Evolutionary conservation across 2,329 filamentous ascomycete species (phyloP), one percentile per base, ranked within the genome.

Genomic region (Phyllosticta citrichinensis): DNA sequence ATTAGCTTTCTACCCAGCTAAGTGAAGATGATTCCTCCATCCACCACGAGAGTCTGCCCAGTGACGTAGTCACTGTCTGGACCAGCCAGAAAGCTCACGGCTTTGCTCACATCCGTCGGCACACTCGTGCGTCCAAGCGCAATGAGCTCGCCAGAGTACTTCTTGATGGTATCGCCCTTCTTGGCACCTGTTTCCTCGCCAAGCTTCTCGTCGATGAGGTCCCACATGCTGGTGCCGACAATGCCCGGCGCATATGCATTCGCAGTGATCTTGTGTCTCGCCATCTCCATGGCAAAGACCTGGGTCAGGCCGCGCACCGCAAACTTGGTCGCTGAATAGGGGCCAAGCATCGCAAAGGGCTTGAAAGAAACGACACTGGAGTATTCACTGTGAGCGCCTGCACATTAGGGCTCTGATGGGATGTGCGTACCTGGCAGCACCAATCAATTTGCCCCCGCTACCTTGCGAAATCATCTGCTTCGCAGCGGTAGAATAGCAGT

Each of bases 191-290:
- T 75, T 61, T 77, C 76, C 68, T 81, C 77, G 0, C 79, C 82
- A 33, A 87, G 64, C 62, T 80, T 80, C 64, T 82, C 80, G 63
- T 88, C 86, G 59, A 88, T 87, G 2, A 83, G 68, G 54, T 87
- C 85, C 85, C 85, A 88, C 85, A 88, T 88, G 0, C 77, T 75
- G 0, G 84, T 87, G 0, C 80, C 83, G 0, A 88, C 84, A 55
- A 88, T 86, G 0, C 86, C 86, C 0, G 86, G 86, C 0, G 83
- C 85, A 66, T 87, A 88, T 0, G 81, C 80, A 65, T 88, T 88
- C 20, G 81, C 84, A 0, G 83, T 87, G 68, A 89, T 88, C 62
- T 82, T 77, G 68, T 88, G 80, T 55, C 74, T 71, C 0, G 85
- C 85, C 71, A 87, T 77, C 64, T 87, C 85, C 78, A 86, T 83